A percentile compares a stretch with the other conserved stretches of the same genome.
Conservation (phyloP, 164 flowering plant genomes). For the Brasenia schreberi region DNA sequence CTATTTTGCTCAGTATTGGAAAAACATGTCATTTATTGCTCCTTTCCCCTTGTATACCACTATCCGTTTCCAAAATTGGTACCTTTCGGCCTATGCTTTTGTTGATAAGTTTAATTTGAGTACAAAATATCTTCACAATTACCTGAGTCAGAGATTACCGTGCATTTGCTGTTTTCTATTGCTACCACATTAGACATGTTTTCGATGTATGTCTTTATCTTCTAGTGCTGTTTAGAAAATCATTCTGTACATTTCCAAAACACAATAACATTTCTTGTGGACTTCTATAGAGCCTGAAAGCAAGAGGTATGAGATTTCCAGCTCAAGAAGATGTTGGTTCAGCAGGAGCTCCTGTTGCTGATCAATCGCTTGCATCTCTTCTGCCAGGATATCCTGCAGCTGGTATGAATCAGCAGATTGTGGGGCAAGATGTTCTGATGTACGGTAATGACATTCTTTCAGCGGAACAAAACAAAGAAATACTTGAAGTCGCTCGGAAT, state of each 20-base stretch:
- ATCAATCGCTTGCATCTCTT: constrained; percentile 29
- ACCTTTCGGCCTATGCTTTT: too few species aligned
- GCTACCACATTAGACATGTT: not conserved
- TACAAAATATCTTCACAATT: too few species aligned
- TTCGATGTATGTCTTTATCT: not conserved
- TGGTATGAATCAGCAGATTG: constrained; percentile 15
- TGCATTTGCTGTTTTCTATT: too few species aligned
- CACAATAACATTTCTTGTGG: not conserved
- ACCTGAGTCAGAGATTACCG: too few species aligned
- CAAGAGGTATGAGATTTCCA: constrained; percentile 17
- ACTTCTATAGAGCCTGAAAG: constrained; percentile 38
- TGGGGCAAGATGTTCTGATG: constrained; percentile 11
- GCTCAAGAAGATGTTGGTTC: constrained; percentile 17
- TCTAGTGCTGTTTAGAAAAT: not conserved
- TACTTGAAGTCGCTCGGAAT: constrained; percentile 49
- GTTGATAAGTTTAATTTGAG: too few species aligned
- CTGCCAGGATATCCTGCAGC: constrained; percentile 48
- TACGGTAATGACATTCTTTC: constrained; percentile 25
- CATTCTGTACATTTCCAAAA: not conserved
- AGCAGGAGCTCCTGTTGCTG: constrained; percentile 22
- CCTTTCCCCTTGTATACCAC: too few species aligned
- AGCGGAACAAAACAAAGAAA: constrained; percentile 53
- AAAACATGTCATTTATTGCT: too few species aligned
- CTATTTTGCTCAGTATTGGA: too few species aligned
- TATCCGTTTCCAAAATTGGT: too few species aligned